phyloP scores from a whole-genome alignment of 441 rosid species.

The Jatropha podagrica region DNA sequence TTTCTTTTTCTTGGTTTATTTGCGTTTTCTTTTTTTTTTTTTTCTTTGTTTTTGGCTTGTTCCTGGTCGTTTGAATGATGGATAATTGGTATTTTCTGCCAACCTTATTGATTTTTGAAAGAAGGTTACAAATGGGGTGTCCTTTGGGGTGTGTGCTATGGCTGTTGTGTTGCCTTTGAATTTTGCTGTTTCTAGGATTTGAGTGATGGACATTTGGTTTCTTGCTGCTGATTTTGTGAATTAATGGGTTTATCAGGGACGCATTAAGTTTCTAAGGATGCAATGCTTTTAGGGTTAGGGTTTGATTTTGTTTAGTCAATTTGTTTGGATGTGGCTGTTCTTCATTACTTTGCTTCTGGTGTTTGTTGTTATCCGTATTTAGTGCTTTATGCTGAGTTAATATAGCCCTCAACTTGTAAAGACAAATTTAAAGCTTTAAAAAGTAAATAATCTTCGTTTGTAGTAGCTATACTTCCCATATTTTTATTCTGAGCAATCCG shows the following conservation, averaged over 20 bases:
- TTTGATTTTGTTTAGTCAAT: not conserved
- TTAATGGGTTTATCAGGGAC: not conserved
- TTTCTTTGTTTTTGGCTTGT: not conserved
- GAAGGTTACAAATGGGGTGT: not conserved
- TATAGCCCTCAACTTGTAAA: not conserved
- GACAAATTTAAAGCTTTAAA: not conserved
- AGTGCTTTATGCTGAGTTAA: slow-evolving; percentile 14
- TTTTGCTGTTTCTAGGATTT: not conserved
- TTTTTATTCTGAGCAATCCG: not conserved
- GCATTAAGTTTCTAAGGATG: not conserved
- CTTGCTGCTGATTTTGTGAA: not conserved
- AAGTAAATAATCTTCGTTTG: not conserved
- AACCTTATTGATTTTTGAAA: not conserved
- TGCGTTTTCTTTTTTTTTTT: not conserved
- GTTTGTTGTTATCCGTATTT: slow-evolving; percentile 7
- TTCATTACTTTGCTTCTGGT: not conserved
- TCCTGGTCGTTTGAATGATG: not conserved
- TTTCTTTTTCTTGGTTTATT: not conserved
- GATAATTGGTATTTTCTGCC: not conserved
- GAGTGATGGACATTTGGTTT: slow-evolving; percentile 4
- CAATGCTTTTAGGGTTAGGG: not conserved
- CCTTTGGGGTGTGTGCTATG: not conserved
- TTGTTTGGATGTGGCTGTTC: not conserved
- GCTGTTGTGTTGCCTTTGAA: not conserved
- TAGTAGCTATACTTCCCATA: not conserved